Conservation (phyloP, 495 filamentous ascomycete species). For the Xylaria telfairii region DNA sequence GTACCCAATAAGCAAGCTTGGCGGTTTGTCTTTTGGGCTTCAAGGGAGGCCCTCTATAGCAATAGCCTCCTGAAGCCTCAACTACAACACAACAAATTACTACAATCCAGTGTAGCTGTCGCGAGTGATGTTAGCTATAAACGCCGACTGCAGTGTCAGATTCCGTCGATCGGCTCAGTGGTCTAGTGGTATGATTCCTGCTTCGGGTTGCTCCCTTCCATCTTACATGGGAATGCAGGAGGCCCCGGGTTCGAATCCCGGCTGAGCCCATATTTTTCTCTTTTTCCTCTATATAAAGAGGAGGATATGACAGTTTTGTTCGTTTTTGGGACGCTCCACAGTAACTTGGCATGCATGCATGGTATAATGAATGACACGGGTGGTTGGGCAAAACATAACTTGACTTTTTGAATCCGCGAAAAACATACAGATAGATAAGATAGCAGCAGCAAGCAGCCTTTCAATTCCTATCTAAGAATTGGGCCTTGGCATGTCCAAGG, state of each 20-base stretch:
- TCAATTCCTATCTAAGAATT: neutral
- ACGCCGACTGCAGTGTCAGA: too few relatives aligned
- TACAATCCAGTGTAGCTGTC: accelerated
- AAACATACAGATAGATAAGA: neutral
- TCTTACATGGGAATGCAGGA: constrained; percentile 29
- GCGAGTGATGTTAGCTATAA: too few relatives aligned
- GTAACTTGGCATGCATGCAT: too few relatives aligned
- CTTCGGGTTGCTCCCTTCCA: constrained; percentile 27
- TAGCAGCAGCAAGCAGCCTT: too few relatives aligned
- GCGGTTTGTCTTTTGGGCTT: neutral
- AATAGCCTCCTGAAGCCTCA: neutral
- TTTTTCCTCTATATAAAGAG: too few relatives aligned
- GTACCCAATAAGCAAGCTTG: neutral
- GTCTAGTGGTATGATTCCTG: constrained; percentile 31
- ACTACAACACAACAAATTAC: neutral
- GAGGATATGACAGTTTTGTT: neutral
- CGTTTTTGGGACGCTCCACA: too few relatives aligned
- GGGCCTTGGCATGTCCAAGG: too few relatives aligned
- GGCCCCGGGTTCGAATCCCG: constrained; percentile 31
- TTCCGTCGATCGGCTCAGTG: constrained; percentile 24
- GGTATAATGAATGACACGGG: too few relatives aligned
- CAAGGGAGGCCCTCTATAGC: neutral
- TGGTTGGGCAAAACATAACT: neutral
- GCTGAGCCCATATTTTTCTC: constrained; percentile 22
- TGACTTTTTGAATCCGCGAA: neutral